A percentile compares a stretch with the other conserved stretches of the same genome.
These are phyloP conservation scores for Fusarium duplospermum DNA, from an alignment of 2,329 filamentous ascomycete species.

Conservation along the genomic window DNA sequence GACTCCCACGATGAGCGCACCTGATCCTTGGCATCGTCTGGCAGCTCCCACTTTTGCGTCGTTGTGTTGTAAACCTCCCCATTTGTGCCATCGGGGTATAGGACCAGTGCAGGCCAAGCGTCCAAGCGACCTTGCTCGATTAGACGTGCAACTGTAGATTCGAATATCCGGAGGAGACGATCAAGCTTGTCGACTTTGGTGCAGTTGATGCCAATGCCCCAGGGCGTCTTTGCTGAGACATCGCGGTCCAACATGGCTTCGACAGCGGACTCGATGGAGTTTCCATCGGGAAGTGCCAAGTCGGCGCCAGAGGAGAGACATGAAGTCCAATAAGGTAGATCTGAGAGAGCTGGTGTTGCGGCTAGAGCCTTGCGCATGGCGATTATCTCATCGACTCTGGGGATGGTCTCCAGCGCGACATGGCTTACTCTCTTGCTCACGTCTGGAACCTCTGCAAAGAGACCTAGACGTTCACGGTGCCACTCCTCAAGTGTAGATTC, in stretches of 20 bases:
- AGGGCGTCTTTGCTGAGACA: slow-evolving; percentile 54
- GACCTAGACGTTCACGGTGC: slow-evolving; percentile 65
- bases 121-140: slow-evolving; percentile 48
- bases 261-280: slow-evolving; percentile 49
- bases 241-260: slow-evolving; percentile 52
- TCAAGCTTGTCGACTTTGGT: slow-evolving; percentile 74
- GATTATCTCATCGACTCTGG: slow-evolving; percentile 69
- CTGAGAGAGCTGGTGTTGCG: slow-evolving; percentile 40
- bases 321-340: slow-evolving; percentile 68
- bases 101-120: slow-evolving; percentile 65
- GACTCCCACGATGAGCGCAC: slow-evolving; percentile 57
- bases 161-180: slow-evolving; percentile 64
- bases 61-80: slow-evolving; percentile 74
- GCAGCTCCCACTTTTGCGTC: slow-evolving; percentile 69
- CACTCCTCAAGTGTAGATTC: slow-evolving; percentile 62
- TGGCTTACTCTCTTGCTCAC: slow-evolving; percentile 59
- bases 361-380: slow-evolving; percentile 63
- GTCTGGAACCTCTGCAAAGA: slow-evolving; percentile 59
- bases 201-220: slow-evolving; percentile 76
- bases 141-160: slow-evolving; percentile 58
- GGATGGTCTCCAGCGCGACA: slow-evolving; percentile 75
- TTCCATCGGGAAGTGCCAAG: slow-evolving; percentile 68
- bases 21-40: slow-evolving; percentile 38
- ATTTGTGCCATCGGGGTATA: slow-evolving; percentile 78
- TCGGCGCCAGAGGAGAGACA: slow-evolving; percentile 70